phyloP scores from a whole-genome alignment of 2,329 filamentous ascomycete species.

The Pseudohalonectria lignicola region DNA sequence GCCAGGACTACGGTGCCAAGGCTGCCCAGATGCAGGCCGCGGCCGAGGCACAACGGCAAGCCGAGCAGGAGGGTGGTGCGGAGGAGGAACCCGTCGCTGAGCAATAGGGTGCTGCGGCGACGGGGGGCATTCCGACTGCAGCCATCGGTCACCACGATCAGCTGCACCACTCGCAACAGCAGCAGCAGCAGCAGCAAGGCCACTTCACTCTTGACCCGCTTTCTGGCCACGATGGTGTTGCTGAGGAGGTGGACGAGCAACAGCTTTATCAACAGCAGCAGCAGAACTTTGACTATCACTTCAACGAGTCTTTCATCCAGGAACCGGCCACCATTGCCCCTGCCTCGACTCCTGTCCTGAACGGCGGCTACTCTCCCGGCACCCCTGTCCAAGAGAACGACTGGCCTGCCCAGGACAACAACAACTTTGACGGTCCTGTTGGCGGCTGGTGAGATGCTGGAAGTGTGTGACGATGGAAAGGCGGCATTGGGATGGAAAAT shows the following conservation, averaged over 20 bases:
- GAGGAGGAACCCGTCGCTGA: conserved; percentile 40
- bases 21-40: conserved; percentile 53
- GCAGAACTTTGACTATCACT: too few relatives aligned
- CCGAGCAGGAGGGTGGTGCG: conserved; percentile 39
- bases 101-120: conserved; percentile 24
- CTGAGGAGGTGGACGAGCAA: too few relatives aligned
- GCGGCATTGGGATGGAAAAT: too few relatives aligned
- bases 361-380: not conserved
- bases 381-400: not conserved
- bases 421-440: not conserved
- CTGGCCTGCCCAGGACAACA: not conserved
- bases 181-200: conserved; percentile 27
- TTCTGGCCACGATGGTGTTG: conserved; percentile 51
- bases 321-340: not conserved
- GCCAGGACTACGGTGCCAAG: conserved; percentile 99
- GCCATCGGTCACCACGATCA: conserved; percentile 5
- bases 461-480: conserved; percentile 1
- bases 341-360: not conserved
- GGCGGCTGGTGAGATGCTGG: conserved; percentile 1
- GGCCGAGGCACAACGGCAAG: conserved; percentile 48
- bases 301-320: too few relatives aligned
- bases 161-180: conserved; percentile 1
- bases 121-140: conserved; percentile 2
- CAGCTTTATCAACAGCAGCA: not conserved
- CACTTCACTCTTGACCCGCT: conserved; percentile 60